phyloP scores from a whole-genome alignment of 2,329 filamentous ascomycete species.

The Clonostachys solani region DNA sequence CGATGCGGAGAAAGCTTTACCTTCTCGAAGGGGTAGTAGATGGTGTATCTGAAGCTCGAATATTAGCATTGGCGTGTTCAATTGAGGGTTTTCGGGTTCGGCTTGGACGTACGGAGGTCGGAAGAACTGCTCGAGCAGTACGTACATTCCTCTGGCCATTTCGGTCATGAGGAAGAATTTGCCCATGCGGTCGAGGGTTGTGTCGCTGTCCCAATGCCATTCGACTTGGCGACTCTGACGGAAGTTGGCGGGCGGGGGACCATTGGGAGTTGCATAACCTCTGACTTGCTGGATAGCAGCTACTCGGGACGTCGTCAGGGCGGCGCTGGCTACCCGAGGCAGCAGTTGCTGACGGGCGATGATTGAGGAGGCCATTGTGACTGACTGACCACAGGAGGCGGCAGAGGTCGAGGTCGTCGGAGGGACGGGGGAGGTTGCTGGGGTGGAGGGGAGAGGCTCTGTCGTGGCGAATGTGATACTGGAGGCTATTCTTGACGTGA shows the following conservation, averaged over 20 bases:
- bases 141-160: slow-evolving; percentile 97
- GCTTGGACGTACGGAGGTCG: slow-evolving; percentile 77
- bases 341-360: slow-evolving; percentile 3
- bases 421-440: not conserved
- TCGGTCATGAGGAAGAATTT: slow-evolving; percentile 96
- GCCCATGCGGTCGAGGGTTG: slow-evolving; percentile 74
- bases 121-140: slow-evolving; percentile 97
- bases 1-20: slow-evolving; percentile 24
- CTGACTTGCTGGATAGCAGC: slow-evolving; percentile 17
- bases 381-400: not conserved
- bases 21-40: slow-evolving; percentile 99
- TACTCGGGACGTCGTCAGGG: not conserved
- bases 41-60: slow-evolving; percentile 70
- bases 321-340: slow-evolving; percentile 2
- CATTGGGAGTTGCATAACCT: slow-evolving; percentile 64
- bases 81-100: not conserved
- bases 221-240: slow-evolving; percentile 66
- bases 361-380: not conserved
- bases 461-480: too few relatives aligned
- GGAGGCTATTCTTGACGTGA: slow-evolving; percentile 3
- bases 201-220: slow-evolving; percentile 80
- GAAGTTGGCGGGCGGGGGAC: slow-evolving; percentile 77
- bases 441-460: not conserved
- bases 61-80: not conserved
- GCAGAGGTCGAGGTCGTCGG: not conserved